A percentile compares a stretch with the other conserved stretches of the same genome.
Conservation (phyloP, 805 yeast genomes). For the Metschnikowia similis region DNA sequence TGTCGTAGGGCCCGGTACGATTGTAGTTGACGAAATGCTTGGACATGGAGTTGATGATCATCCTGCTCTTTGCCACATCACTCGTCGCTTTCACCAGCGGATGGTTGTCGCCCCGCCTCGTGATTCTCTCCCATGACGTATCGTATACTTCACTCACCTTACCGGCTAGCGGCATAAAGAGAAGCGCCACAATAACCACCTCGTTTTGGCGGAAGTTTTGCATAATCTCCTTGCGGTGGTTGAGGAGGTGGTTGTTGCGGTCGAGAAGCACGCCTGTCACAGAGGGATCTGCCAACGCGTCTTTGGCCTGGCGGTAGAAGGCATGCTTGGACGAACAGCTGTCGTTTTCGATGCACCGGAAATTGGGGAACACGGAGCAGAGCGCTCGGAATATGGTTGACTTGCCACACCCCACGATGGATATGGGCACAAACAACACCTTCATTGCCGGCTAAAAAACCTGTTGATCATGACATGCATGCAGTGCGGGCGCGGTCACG, state of each 20-base stretch:
- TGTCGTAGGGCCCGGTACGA: slow-evolving; percentile 51
- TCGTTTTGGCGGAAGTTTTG: slow-evolving; percentile 41
- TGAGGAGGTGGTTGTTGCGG: slow-evolving; percentile 70
- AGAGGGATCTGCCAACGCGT: slow-evolving; percentile 20
- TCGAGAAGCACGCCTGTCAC: slow-evolving; percentile 63
- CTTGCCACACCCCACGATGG: slow-evolving; percentile 94
- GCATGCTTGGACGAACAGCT: slow-evolving; percentile 48
- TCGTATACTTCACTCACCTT: slow-evolving; percentile 39
- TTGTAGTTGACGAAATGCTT: slow-evolving; percentile 62
- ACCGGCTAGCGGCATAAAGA: slow-evolving; percentile 47
- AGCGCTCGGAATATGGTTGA: slow-evolving; percentile 74
- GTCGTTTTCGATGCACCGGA: slow-evolving; percentile 84
- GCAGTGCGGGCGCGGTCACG: not conserved
- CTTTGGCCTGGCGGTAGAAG: slow-evolving; percentile 46
- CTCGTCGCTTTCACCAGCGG: slow-evolving; percentile 64
- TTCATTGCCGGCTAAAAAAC: slow-evolving; percentile 23
- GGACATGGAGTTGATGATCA: slow-evolving; percentile 72
- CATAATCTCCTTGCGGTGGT: slow-evolving; percentile 68
- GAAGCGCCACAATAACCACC: slow-evolving; percentile 60
- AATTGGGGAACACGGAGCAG: slow-evolving; percentile 44
- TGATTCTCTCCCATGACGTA: slow-evolving; percentile 57
- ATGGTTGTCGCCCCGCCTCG: slow-evolving; percentile 79
- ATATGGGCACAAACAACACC: slow-evolving; percentile 72
- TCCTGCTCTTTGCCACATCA: slow-evolving; percentile 47
- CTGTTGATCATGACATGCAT: too few relatives aligned